Evolutionary conservation across 2,329 filamentous ascomycete genomes (phyloP).

Genomic region (Colletotrichum chrysophilum): DNA sequence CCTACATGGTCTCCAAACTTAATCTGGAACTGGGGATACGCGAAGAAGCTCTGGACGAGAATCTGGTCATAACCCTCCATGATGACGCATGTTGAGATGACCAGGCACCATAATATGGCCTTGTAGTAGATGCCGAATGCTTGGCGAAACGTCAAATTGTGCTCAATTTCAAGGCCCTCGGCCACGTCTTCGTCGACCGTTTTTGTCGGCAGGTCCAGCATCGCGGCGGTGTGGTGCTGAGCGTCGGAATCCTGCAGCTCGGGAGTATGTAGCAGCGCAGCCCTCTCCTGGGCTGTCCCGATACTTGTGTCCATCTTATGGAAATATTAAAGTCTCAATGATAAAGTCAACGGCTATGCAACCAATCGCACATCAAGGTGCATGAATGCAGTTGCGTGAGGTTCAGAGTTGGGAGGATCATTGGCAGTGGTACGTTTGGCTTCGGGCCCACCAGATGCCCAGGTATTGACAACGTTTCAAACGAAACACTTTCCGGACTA

Average conservation of each 20-base stretch:
- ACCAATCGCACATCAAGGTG: not conserved
- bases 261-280: not conserved
- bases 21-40: conserved; percentile 31
- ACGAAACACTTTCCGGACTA: not conserved
- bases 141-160: not conserved
- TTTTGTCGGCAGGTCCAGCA: not conserved
- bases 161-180: not conserved
- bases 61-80: conserved; percentile 22
- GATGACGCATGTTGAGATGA: not conserved
- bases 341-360: not conserved
- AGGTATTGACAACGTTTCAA: not conserved
- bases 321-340: not conserved
- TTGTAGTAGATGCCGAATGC: not conserved
- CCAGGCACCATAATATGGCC: not conserved
- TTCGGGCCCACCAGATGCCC: not conserved
- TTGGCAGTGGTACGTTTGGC: not conserved
- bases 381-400: not conserved
- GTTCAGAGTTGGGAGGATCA: not conserved
- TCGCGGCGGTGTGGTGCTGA: not conserved
- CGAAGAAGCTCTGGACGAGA: conserved; percentile 29
- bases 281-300: not conserved
- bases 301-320: not conserved
- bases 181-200: not conserved
- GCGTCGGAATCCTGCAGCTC: not conserved
- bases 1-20: conserved; percentile 27